Percentiles rank a stretch among this genome's conserved stretches.
Conservation (phyloP, 208 protist genomes). For the Trypanosoma platydactyli region DNA sequence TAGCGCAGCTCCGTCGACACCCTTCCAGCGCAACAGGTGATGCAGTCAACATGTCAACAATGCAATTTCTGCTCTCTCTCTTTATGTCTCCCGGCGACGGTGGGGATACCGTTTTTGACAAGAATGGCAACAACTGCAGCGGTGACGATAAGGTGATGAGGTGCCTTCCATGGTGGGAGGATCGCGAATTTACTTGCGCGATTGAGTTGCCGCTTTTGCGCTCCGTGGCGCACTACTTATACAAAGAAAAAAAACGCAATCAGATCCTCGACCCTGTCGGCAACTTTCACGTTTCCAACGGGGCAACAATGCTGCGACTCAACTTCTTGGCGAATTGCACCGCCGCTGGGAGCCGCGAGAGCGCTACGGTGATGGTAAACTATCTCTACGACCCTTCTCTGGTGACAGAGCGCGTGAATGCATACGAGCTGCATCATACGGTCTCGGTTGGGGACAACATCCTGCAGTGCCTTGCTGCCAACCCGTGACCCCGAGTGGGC, state of each 20-base stretch:
- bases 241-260: conserved; percentile 44
- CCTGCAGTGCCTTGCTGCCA: conserved; percentile 18
- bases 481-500: too few species aligned
- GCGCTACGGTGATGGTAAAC: conserved; percentile 87
- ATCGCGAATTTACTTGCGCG: conserved; percentile 49
- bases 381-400: conserved; percentile 75
- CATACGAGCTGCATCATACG: conserved; percentile 57
- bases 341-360: conserved; percentile 61
- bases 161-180: conserved; percentile 48
- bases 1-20: conserved; percentile 8
- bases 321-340: conserved; percentile 79
- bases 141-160: not conserved
- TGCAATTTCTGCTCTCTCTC: conserved; percentile 29
- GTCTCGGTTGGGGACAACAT: conserved; percentile 54
- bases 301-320: conserved; percentile 71
- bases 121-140: conserved; percentile 5
- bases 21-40: not conserved
- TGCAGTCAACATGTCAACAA: conserved; percentile 20
- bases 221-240: conserved; percentile 72
- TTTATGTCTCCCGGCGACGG: conserved; percentile 13
- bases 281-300: conserved; percentile 89
- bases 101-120: not conserved
- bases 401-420: conserved; percentile 44
- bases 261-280: conserved; percentile 78
- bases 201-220: conserved; percentile 63